Conservation (phyloP, 2,329 filamentous ascomycete genomes). For the Penicillium sp. region DNA sequence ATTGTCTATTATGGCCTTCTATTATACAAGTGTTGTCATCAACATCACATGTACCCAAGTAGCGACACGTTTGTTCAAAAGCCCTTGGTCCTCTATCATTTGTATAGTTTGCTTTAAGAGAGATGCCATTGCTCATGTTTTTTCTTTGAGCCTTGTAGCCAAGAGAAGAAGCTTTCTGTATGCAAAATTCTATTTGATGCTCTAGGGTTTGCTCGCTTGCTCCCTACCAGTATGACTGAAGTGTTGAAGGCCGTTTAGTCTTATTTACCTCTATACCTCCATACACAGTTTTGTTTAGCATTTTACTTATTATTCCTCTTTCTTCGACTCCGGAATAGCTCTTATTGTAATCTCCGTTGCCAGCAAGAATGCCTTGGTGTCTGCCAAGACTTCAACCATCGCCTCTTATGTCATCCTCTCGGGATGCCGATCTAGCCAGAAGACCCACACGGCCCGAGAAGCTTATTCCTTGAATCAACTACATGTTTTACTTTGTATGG, state of each 20-base stretch:
- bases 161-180: neutral
- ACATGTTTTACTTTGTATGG: neutral
- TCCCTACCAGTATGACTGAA: too few relatives aligned
- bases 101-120: neutral
- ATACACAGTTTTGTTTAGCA: too few relatives aligned
- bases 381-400: neutral
- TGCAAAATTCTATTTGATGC: neutral
- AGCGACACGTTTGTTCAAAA: too few relatives aligned
- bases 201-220: neutral
- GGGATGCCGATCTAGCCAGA: conserved; percentile 1
- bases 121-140: neutral
- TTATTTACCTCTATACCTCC: too few relatives aligned
- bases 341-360: too few relatives aligned
- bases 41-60: too few relatives aligned
- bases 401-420: neutral
- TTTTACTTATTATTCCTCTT: too few relatives aligned
- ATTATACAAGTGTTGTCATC: too few relatives aligned
- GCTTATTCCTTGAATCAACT: conserved; percentile 4
- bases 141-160: neutral
- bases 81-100: neutral
- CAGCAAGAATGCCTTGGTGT: neutral
- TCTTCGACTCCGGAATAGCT: too few relatives aligned
- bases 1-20: too few relatives aligned
- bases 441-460: conserved; percentile 11
- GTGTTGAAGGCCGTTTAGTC: too few relatives aligned